Evolutionary conservation across 805 yeast species (phyloP).

Genomic region (Starmerella riodocensis): DNA sequence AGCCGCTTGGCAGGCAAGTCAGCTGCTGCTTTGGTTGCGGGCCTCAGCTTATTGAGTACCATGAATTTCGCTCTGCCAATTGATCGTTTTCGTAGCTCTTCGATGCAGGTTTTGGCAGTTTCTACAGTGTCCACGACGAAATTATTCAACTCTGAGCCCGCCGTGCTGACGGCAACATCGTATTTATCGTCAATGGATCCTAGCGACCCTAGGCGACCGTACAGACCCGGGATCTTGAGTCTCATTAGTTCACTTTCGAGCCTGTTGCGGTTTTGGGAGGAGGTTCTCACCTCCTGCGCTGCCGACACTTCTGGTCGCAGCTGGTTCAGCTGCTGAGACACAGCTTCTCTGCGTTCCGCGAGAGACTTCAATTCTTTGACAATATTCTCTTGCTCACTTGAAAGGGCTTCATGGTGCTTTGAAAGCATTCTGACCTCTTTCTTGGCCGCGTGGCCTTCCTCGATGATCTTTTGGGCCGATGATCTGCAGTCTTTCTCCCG

Average conservation of each 20-base stretch:
- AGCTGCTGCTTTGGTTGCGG: conserved; percentile 36
- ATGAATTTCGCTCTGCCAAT: conserved; percentile 86
- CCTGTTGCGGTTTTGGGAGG: conserved; percentile 52
- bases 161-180: conserved; percentile 91
- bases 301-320: conserved; percentile 42
- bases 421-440: conserved; percentile 27
- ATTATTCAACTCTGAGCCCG: conserved; percentile 80
- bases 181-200: conserved; percentile 82
- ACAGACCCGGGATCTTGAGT: conserved; percentile 64
- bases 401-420: conserved; percentile 19
- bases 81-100: conserved; percentile 64
- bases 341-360: conserved; percentile 26
- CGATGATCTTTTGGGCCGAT: conserved; percentile 34
- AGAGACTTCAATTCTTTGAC: neutral
- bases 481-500: conserved; percentile 31
- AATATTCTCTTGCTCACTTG: conserved; percentile 32
- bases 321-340: conserved; percentile 26
- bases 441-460: conserved; percentile 24
- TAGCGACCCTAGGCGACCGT: conserved; percentile 82
- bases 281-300: conserved; percentile 46
- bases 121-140: conserved; percentile 76
- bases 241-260: conserved; percentile 58
- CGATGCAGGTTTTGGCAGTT: conserved; percentile 66
- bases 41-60: conserved; percentile 51
- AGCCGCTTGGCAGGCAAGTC: conserved; percentile 44